Conservation (phyloP, 148 eudicot genomes). For the Vaccinium corymbosum region DNA sequence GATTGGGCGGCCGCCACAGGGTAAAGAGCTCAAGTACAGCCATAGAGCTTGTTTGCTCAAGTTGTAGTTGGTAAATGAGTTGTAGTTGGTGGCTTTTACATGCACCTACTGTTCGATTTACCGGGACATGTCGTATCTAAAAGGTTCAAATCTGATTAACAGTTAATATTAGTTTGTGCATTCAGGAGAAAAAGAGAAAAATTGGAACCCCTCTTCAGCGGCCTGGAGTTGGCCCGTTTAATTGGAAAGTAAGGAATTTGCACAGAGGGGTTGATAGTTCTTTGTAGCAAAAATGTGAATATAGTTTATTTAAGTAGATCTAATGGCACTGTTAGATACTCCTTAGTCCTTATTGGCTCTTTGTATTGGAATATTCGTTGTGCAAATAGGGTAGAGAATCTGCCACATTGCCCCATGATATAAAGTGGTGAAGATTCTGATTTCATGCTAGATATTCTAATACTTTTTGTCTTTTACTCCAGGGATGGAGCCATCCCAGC, state of each 20-base stretch:
- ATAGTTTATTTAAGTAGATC: not conserved
- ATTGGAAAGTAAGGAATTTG: not conserved
- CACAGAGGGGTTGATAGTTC: not conserved
- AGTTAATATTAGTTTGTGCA: not conserved
- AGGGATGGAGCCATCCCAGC: slow-evolving; percentile 87
- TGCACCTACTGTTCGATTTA: not conserved
- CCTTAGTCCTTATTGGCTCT: not conserved
- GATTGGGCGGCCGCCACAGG: not conserved
- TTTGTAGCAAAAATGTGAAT: not conserved
- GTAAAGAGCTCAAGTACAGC: not conserved
- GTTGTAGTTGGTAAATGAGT: not conserved
- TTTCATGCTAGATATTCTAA: not conserved
- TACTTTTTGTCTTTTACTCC: slow-evolving; percentile 16
- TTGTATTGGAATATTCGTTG: not conserved
- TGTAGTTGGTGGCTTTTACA: not conserved
- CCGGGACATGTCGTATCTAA: not conserved
- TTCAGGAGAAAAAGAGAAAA: not conserved
- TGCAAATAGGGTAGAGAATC: not conserved
- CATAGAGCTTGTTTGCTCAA: not conserved
- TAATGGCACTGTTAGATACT: not conserved
- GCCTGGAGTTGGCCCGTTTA: not conserved
- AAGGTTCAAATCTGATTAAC: not conserved
- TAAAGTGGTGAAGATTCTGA: not conserved
- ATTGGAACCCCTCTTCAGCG: not conserved
- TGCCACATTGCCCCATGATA: not conserved